phyloP scores from a whole-genome alignment of 768 basidiomycete genomes.

The Russula sp. region DNA sequence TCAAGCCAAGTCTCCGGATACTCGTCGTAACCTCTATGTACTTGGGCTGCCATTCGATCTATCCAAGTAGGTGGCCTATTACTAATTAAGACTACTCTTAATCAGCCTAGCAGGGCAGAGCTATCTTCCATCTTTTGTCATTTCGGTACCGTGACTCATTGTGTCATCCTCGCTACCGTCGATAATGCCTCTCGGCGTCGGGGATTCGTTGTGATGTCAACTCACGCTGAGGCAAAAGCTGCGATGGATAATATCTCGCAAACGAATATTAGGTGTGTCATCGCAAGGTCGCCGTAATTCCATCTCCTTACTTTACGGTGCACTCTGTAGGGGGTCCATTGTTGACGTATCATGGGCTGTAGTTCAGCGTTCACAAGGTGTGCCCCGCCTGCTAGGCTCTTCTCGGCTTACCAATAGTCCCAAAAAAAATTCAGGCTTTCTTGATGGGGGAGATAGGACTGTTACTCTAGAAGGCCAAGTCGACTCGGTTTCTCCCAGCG shows the following conservation, averaged over 20 bases:
- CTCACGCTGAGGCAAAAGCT: slow-evolving; percentile 60
- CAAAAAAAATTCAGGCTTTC: slow-evolving; percentile 46
- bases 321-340: slow-evolving; percentile 51
- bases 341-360: slow-evolving; percentile 86
- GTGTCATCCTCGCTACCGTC: slow-evolving; percentile 77
- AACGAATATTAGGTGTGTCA: slow-evolving; percentile 60
- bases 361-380: slow-evolving; percentile 80
- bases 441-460: slow-evolving; percentile 76
- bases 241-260: slow-evolving; percentile 66
- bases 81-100: background rate
- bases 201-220: slow-evolving; percentile 78
- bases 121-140: slow-evolving; percentile 56
- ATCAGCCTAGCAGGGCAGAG: slow-evolving; percentile 38
- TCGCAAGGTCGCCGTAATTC: background rate
- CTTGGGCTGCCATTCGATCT: slow-evolving; percentile 79
- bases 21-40: slow-evolving; percentile 76
- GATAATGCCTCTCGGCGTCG: slow-evolving; percentile 80
- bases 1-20: slow-evolving; percentile 36
- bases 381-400: slow-evolving; percentile 4
- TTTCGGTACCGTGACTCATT: slow-evolving; percentile 65
- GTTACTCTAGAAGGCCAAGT: slow-evolving; percentile 49
- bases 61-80: slow-evolving; percentile 49
- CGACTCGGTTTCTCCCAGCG: slow-evolving; percentile 30
- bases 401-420: slow-evolving; percentile 4
- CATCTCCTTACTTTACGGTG: slow-evolving; percentile 9